Conservation (phyloP, 352 stramenopile genomes). For the Pythium aquatile region DNA sequence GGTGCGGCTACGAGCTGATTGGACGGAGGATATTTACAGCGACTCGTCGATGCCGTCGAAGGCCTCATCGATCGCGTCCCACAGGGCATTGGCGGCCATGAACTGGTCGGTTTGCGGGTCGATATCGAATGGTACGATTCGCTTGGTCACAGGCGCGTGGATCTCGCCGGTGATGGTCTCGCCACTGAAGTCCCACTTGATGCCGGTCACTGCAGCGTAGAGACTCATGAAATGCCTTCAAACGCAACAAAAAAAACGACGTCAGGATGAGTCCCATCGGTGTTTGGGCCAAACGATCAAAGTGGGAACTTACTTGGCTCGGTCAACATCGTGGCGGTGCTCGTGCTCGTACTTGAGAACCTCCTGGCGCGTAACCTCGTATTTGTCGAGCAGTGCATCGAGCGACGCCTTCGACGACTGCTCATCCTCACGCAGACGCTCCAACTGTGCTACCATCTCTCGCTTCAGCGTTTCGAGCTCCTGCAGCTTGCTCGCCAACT, state of each 20-base stretch:
- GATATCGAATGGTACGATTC: conserved; percentile 59
- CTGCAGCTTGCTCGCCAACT: conserved; percentile 51
- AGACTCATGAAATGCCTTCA: conserved; percentile 67
- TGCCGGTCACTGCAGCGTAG: conserved; percentile 70
- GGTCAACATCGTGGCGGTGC: conserved; percentile 68
- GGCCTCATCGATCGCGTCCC: conserved; percentile 65
- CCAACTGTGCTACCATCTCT: conserved; percentile 62
- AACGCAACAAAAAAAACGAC: background rate
- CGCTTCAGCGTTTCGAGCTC: conserved; percentile 67
- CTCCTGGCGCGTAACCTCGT: conserved; percentile 60
- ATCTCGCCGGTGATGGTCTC: conserved; percentile 60
- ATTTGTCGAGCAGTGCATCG: conserved; percentile 59
- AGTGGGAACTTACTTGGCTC: conserved; percentile 50
- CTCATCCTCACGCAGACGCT: conserved; percentile 65
- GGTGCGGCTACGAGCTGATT: background rate
- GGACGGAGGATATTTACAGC: conserved; percentile 28
- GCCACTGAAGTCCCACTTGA: conserved; percentile 76
- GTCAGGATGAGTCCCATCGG: no score
- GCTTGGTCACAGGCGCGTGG: conserved; percentile 54
- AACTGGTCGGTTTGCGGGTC: conserved; percentile 53
- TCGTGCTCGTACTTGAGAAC: conserved; percentile 55
- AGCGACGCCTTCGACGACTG: conserved; percentile 67
- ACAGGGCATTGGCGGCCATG: conserved; percentile 55
- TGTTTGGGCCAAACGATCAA: background rate
- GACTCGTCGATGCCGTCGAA: conserved; percentile 60